Evolutionary conservation across 768 basidiomycete species (phyloP).

Genomic region (Mycena crocata): DNA sequence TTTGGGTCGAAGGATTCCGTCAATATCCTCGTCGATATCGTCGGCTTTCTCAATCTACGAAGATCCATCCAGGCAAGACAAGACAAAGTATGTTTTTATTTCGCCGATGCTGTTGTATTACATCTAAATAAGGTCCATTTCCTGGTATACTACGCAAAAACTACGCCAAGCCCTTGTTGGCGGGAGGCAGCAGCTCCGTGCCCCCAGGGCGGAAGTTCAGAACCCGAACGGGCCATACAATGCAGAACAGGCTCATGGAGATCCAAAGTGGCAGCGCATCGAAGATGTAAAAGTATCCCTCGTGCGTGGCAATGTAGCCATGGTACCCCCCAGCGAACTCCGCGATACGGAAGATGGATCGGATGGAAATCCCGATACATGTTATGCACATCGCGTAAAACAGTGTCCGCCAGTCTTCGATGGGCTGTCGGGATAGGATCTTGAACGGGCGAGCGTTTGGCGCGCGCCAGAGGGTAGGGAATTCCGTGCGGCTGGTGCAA

Average conservation of each 20-base stretch:
- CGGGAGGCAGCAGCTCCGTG: not conserved
- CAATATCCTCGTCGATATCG: no score
- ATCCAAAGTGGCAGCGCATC: conserved; percentile 65
- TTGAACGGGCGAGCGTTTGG: conserved; percentile 4
- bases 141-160: not conserved
- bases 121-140: no score
- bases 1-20: no score
- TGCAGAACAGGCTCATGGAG: conserved; percentile 53
- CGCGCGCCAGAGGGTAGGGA: conserved; percentile 13
- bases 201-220: not conserved
- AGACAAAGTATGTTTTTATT: no score
- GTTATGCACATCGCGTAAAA: conserved; percentile 6
- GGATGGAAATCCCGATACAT: conserved; percentile 47
- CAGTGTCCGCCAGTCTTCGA: conserved; percentile 28
- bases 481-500: not conserved
- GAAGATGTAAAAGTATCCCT: conserved; percentile 63
- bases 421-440: conserved; percentile 9
- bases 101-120: no score
- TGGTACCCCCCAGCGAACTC: conserved; percentile 63
- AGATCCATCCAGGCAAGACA: no score
- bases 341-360: conserved; percentile 60
- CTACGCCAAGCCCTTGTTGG: not conserved
- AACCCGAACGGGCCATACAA: conserved; percentile 32
- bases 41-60: no score
- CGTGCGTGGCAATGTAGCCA: conserved; percentile 57